These are phyloP conservation scores for Heritiera littoralis DNA, from an alignment of 345 rosid genomes.

Conservation along the genomic window DNA sequence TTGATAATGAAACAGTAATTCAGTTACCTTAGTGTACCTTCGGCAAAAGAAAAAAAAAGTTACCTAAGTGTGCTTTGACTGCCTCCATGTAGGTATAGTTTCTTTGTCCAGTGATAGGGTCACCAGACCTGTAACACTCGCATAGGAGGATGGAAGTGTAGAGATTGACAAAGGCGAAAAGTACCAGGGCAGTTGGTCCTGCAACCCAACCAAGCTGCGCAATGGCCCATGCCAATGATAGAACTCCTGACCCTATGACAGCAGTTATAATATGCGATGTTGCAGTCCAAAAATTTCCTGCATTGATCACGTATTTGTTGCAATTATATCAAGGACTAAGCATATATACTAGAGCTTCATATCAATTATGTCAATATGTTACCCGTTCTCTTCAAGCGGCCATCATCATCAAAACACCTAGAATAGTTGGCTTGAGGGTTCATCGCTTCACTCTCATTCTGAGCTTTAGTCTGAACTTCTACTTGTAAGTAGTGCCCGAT, in stretches of 20 bases:
- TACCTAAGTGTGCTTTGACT: constrained; percentile 36
- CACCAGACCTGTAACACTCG: constrained; percentile 41
- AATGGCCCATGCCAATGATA: constrained; percentile 47
- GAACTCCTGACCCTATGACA: constrained; percentile 48
- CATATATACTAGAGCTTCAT: neutral
- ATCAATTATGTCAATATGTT: neutral
- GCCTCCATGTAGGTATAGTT: constrained; percentile 40
- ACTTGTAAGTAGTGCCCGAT: constrained; percentile 52
- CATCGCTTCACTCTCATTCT: constrained; percentile 31
- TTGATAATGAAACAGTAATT: constrained; percentile 1
- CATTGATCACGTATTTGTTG: constrained; percentile 2
- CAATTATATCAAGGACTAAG: neutral
- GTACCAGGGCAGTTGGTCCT: constrained; percentile 34
- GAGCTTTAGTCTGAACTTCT: constrained; percentile 43
- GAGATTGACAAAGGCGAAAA: constrained; percentile 34
- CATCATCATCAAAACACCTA: constrained; percentile 62
- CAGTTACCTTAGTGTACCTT: constrained; percentile 17
- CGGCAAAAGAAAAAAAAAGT: neutral
- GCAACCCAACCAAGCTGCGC: constrained; percentile 51
- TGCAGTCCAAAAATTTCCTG: constrained; percentile 42
- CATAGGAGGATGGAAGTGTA: constrained; percentile 32
- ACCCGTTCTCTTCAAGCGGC: constrained; percentile 64
- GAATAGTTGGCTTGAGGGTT: constrained; percentile 42
- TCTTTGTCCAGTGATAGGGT: constrained; percentile 36
- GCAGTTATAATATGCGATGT: constrained; percentile 50